Base-by-base conservation (phyloP, 306 rosid genomes). In the Pyrus communis region DNA sequence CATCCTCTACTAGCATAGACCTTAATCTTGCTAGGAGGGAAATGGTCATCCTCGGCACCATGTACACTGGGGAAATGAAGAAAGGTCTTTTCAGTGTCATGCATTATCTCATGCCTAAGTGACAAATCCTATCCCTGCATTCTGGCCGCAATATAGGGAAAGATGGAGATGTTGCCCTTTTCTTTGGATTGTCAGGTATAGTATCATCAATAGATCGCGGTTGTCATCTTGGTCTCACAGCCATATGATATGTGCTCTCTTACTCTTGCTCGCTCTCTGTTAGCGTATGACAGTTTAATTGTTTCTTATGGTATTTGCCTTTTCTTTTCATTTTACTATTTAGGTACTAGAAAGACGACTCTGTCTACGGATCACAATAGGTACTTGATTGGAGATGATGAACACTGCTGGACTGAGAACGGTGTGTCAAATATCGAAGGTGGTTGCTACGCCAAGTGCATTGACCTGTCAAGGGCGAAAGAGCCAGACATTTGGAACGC, bases 31-130 rank as follows among this genome's bases (percentile, higher is more conserved):
- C 82, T 65, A 84, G 98, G 84, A 86, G 82, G 81, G 98, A 93
- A 83, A 93, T 93, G 98, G 96, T 93, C 80, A 93, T 93, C 87
- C 96, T 93, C 77, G 97, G 98, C 83, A 93, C 98, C 3, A 96
- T 91, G 55, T 93, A 93, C 38, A 93, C 98, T 55, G 98, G 98
- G 81, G 98, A 93, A 80, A 91, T 91, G 98, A 93, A 93, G 92
- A 93, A 93, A 52, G 98, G 98, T 23, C 87, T 93, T 74, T 93
- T 93, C 85, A 71, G 97, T 79, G 87, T 93, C 15, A 93, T 91
- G 98, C 98, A 93, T 78, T 93, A 87, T 86, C 93, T 93, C 84
- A 91, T 91, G 97, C 98, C 98, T 57, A 87, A 60, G 84, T 91
- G 97, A 18, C 87, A 79, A 6, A 88, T 93, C 69, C 96, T 93